phyloP scores from a whole-genome alignment of 2,329 filamentous ascomycete genomes.

The Diplodia corticola region DNA sequence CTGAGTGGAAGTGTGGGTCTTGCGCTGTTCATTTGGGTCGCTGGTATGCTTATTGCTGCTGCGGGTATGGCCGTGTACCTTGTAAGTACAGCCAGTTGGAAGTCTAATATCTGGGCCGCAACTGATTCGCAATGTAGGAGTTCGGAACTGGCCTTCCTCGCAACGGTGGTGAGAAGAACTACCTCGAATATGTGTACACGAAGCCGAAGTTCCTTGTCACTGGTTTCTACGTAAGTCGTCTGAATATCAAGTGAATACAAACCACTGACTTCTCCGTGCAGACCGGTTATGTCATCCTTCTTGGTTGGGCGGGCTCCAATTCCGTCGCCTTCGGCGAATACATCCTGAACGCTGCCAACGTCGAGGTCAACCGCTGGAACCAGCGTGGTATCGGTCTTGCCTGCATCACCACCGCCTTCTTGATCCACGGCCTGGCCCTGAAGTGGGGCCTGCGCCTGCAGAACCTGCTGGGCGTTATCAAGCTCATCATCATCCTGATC shows the following conservation, averaged over 20 bases:
- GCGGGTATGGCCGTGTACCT: slow-evolving; percentile 66
- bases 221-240: slow-evolving; percentile 50
- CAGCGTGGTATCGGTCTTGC: slow-evolving; percentile 66
- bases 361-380: slow-evolving; percentile 66
- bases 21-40: slow-evolving; percentile 63
- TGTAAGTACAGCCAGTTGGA: slow-evolving; percentile 39
- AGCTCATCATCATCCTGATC: slow-evolving; percentile 65
- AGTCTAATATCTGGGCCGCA: slow-evolving; percentile 57
- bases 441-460: slow-evolving; percentile 69
- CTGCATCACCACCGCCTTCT: slow-evolving; percentile 64
- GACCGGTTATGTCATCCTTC: slow-evolving; percentile 60
- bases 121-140: slow-evolving; percentile 60
- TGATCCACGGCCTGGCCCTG: slow-evolving; percentile 64
- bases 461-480: slow-evolving; percentile 65
- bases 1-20: slow-evolving; percentile 63
- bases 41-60: slow-evolving; percentile 61
- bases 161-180: slow-evolving; percentile 68
- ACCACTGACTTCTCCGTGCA: neutral
- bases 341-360: slow-evolving; percentile 64
- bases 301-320: slow-evolving; percentile 65
- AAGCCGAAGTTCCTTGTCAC: slow-evolving; percentile 61
- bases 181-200: slow-evolving; percentile 65
- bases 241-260: slow-evolving; percentile 28
- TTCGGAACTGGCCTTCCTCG: slow-evolving; percentile 65
- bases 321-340: slow-evolving; percentile 71